These are phyloP conservation scores for Trichoderma oligosporum DNA, from an alignment of 2,329 filamentous ascomycete genomes.

Conservation along the genomic window DNA sequence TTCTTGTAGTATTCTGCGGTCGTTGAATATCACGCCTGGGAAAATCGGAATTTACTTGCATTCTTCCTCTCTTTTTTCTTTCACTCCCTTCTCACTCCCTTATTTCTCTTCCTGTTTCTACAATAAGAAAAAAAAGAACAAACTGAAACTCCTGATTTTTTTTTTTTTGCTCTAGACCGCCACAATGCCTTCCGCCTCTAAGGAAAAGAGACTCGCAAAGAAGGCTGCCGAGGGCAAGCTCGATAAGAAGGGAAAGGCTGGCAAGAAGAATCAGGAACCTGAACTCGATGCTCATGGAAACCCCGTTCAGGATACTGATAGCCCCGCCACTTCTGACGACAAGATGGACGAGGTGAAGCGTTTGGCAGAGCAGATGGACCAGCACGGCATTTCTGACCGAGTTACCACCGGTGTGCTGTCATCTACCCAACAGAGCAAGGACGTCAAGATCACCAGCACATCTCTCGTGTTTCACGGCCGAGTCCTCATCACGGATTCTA, in stretches of 20 bases:
- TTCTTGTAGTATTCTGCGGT: constrained; percentile 19
- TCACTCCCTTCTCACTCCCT: constrained; percentile 8
- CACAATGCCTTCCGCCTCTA: constrained; percentile 66
- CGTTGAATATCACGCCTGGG: constrained; percentile 11
- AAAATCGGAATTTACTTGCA: constrained; percentile 21
- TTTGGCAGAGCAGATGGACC: constrained; percentile 88
- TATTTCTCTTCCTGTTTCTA: background rate
- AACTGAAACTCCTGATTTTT: background rate
- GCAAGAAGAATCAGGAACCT: constrained; percentile 66
- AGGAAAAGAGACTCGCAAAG: constrained; percentile 69
- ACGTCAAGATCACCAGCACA: constrained; percentile 93
- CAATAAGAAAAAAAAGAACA: background rate
- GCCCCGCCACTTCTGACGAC: constrained; percentile 64
- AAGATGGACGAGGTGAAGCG: constrained; percentile 81
- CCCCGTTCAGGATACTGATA: constrained; percentile 51
- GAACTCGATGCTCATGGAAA: constrained; percentile 62
- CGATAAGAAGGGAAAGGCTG: constrained; percentile 70
- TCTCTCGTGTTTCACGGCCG: constrained; percentile 97
- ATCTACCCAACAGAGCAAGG: constrained; percentile 78
- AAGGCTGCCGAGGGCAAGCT: constrained; percentile 66
- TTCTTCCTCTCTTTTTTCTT: background rate
- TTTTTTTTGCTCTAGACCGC: constrained; percentile 26
- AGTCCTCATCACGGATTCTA: constrained; percentile 91
- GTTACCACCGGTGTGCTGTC: constrained; percentile 96
- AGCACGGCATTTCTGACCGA: constrained; percentile 92